A percentile compares a stretch with the other conserved stretches of the same genome.
phyloP scores from a whole-genome alignment of 768 basidiomycete species.

The Artomyces pyxidatus region DNA sequence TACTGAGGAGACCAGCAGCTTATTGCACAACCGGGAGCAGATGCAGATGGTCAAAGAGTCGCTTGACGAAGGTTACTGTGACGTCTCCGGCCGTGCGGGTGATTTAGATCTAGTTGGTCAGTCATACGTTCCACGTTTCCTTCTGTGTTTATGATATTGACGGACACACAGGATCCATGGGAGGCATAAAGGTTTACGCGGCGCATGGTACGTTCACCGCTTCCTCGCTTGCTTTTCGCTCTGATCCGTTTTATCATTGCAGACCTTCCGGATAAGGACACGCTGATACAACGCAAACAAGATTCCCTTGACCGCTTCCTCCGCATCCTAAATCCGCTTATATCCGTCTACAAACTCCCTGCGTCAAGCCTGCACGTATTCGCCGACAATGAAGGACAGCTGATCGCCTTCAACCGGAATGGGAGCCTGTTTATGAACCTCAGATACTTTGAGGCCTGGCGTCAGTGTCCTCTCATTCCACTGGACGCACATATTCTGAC shows the following conservation, averaged over 20 bases:
- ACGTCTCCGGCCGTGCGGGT: constrained; percentile 55
- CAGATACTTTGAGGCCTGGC: constrained; percentile 81
- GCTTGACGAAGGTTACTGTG: constrained; percentile 77
- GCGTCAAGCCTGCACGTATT: constrained; percentile 76
- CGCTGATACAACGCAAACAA: constrained; percentile 44
- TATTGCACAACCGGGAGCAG: constrained; percentile 55
- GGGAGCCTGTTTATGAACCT: constrained; percentile 86
- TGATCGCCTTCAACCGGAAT: constrained; percentile 90
- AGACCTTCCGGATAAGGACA: constrained; percentile 51
- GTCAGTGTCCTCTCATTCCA: constrained; percentile 37
- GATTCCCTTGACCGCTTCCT: constrained; percentile 66
- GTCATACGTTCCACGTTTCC: constrained; percentile 12
- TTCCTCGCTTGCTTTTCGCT: neutral
- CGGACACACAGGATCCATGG: constrained; percentile 2
- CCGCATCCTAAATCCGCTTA: constrained; percentile 55
- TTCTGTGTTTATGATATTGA: neutral
- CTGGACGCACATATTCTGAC: too few species aligned
- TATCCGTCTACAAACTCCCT: constrained; percentile 67
- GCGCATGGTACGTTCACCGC: constrained; percentile 6
- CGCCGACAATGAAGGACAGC: constrained; percentile 67
- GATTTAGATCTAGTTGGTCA: constrained; percentile 57
- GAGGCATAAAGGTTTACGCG: neutral
- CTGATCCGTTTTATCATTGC: neutral
- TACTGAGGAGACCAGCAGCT: constrained; percentile 51
- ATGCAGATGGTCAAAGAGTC: constrained; percentile 71